Base-by-base conservation (phyloP, 352 stramenopile genomes). In the Phytophthora litchii region DNA sequence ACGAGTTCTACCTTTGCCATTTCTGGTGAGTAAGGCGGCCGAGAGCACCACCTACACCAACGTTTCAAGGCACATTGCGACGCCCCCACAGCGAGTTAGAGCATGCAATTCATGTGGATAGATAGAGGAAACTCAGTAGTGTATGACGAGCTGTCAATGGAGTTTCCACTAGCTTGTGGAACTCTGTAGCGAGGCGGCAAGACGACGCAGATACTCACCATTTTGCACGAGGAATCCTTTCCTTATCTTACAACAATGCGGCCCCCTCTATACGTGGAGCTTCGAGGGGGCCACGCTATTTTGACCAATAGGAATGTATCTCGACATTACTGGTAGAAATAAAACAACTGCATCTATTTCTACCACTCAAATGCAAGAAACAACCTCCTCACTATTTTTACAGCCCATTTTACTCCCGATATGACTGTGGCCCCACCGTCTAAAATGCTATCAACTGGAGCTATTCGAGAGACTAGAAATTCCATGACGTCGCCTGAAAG, bases 21-120 rank as follows among this genome's bases (percentile, higher is more conserved):
- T 96, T 76, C 96, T 88, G 40, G 94, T 97, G 61, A 97, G 83
- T 50, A 99, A 89, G 37, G 95, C 92, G 54, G 94, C 93, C 38
- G 92, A 98, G 32, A 99, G 87, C 70, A 99, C 95, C 60, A 99
- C 97, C 97, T 96, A 72, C 31, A 16, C 34, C 38, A 38, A 20
- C n/a, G 37, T 21, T 43, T 13, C 51, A 20, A 50, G 14, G 34
- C 37, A 71, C 34, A 62, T 35, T 45, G 25, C 35, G 38, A 61
- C 47, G 46, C n/a, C 37, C 34, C 32, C 58, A 71, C 36, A 52
- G 51, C 29, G 46, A 51, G 37, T 65, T 68, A 66, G 54, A 38
- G 19, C 21, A 4, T 16, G 34, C 3, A 27, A 32, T 7, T 35
- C 36, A 37, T 14, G 32, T n/a, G 12, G 14, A 12, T 10, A 16